Evolutionary conservation across 805 yeast genomes (phyloP), one percentile per base, ranked within the genome.

Genomic region (Kuraishia hungarica): DNA sequence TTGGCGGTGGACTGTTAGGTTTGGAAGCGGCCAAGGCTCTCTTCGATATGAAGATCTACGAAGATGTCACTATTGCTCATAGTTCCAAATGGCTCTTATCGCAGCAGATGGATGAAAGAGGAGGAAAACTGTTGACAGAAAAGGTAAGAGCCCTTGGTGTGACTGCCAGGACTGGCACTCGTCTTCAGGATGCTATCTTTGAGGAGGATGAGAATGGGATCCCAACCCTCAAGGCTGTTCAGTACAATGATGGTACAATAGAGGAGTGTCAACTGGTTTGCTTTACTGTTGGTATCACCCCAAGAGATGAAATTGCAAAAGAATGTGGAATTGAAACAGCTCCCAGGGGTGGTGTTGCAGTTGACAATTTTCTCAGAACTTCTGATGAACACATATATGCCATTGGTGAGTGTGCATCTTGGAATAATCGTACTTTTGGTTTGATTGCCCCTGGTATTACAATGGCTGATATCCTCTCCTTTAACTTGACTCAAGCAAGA

Each of bases 61-160:
- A 66, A 23, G 59, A 64, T 26, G 62, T 70, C 43, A 64, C 68
- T 2, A 61, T 71, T 10, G 71, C 67, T 21, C 72, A 71, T 53
- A 62, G 72, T 52, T 64, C 71, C 4, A 56, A 64, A 1, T 70
- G 72, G 72, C 57, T 70, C 7, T 59, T 71, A 17, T 67, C 72
- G 1, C 72, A 67, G 55, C 74, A 70, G 56, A 59, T 70, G 60
- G 73, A 70, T 59, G 64, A 66, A n/a, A 64, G 64, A 48, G 74
- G 74, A 21, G 73, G 74, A 17, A 51, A 20, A 1, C 52, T 70
- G 26, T 56, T 70, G 21, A 67, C 72, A 55, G 79, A 74, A 54
- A 78, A 78, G 61, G 83, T 81, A 28, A 72, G 74, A 58, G 76
- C 74, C 60, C 70, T 81, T 51, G 84, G 84, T 35, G 73, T 80